These are phyloP conservation scores for Fraxinus pennsylvanica DNA, from an alignment of 257 asterid genomes.

Conservation along the genomic window DNA sequence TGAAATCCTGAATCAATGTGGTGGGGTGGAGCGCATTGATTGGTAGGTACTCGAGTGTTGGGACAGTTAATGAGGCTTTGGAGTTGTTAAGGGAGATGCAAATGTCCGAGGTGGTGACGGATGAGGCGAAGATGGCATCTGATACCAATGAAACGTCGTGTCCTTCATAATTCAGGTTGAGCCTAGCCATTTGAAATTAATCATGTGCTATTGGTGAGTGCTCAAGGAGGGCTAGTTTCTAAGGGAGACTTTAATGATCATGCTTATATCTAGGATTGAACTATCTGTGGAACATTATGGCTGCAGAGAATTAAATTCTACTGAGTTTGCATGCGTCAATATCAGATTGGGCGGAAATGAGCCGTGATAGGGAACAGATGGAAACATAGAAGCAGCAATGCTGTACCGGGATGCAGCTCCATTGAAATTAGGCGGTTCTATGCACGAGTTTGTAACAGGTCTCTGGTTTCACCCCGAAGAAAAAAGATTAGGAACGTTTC, in stretches of 20 bases:
- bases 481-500: no score
- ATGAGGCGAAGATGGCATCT: no score
- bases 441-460: slow-evolving; percentile 66
- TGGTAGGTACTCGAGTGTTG: slow-evolving; percentile 57
- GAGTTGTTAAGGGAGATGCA: slow-evolving; percentile 67
- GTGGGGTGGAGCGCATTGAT: slow-evolving; percentile 66
- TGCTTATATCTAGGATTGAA: slow-evolving; percentile 52
- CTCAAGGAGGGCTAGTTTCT: slow-evolving; percentile 55
- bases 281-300: slow-evolving; percentile 60
- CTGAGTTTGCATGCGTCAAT: slow-evolving; percentile 56
- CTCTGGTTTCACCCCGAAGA: no score
- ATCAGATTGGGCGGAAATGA: slow-evolving; percentile 63
- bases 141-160: slow-evolving; percentile 16
- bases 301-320: background rate
- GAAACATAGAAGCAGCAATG: slow-evolving; percentile 47
- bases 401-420: slow-evolving; percentile 61
- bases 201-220: slow-evolving; percentile 62
- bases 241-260: slow-evolving; percentile 53
- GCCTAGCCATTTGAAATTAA: slow-evolving; percentile 59
- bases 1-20: slow-evolving; percentile 30
- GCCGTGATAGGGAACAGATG: slow-evolving; percentile 56
- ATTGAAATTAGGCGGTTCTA: slow-evolving; percentile 57
- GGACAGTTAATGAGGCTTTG: slow-evolving; percentile 64
- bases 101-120: no score
- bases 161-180: slow-evolving; percentile 43